Evolutionary conservation across 73 alveolate species (phyloP).

Genomic region (Blepharisma japonicum): DNA sequence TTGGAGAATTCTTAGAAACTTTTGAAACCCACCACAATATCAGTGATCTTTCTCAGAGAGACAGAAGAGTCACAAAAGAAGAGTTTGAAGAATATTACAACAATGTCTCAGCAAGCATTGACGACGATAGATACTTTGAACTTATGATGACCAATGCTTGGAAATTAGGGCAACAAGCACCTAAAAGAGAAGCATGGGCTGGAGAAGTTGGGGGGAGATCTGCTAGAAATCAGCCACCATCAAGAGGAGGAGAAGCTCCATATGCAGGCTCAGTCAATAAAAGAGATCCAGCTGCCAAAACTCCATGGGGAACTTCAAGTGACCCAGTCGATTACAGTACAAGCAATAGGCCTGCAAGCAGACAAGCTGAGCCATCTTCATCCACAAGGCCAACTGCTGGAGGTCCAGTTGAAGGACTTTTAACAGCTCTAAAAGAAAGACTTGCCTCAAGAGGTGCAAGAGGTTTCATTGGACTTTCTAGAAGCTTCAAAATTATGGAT

Average conservation of each 20-base stretch:
- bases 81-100: conserved; percentile 89
- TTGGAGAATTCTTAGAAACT: conserved; percentile 77
- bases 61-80: conserved; percentile 79
- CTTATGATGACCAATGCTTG: conserved; percentile 42
- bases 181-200: conserved; percentile 23
- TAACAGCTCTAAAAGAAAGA: conserved; percentile 59
- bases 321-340: conserved; percentile 56
- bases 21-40: conserved; percentile 74
- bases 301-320: conserved; percentile 79
- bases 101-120: conserved; percentile 80
- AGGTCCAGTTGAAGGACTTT: conserved; percentile 18
- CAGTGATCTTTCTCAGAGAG: conserved; percentile 49
- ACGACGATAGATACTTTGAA: conserved; percentile 73
- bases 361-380: neutral
- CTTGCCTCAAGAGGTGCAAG: conserved; percentile 85
- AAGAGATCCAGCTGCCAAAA: conserved; percentile 42
- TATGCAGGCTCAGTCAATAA: conserved; percentile 30
- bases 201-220: conserved; percentile 19
- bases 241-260: neutral
- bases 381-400: neutral
- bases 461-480: conserved; percentile 84
- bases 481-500: conserved; percentile 78
- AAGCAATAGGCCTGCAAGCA: conserved; percentile 28
- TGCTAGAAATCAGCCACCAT: neutral
- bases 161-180: neutral